Percentiles rank a stretch among this genome's conserved stretches.
These are phyloP conservation scores for Eimeria tenella DNA, from an alignment of 169 alveolate genomes.

Conservation along the genomic window DNA sequence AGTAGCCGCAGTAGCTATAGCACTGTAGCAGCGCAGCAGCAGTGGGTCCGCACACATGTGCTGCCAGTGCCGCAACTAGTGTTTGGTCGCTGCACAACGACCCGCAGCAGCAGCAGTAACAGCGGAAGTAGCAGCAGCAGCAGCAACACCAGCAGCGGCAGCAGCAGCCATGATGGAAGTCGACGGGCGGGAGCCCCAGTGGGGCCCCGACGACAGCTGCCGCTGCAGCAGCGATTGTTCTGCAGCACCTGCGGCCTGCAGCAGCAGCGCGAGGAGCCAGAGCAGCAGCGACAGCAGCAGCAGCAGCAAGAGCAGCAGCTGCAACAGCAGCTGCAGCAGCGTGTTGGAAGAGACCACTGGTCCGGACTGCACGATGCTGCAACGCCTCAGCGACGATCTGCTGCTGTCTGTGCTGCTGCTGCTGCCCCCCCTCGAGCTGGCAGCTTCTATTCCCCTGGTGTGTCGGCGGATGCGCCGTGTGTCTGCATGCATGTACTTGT, in stretches of 20 bases:
- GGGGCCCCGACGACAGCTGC: background rate
- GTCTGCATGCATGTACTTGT: conserved; percentile 4
- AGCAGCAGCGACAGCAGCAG: background rate
- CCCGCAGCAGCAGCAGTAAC: background rate
- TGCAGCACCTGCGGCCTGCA: background rate
- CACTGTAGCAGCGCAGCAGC: conserved; percentile 6
- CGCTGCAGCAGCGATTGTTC: background rate
- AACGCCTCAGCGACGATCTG: conserved; percentile 26
- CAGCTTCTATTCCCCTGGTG: background rate
- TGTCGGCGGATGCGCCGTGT: conserved; percentile 3
- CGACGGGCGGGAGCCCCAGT: conserved; percentile 1
- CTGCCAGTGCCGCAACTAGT: conserved; percentile 3
- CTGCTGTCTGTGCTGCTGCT: conserved; percentile 50
- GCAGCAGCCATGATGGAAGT: background rate
- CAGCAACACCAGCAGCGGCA: background rate
- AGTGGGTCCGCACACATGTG: conserved; percentile 2
- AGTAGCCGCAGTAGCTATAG: background rate
- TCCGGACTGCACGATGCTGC: background rate
- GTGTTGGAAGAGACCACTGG: background rate
- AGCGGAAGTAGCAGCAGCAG: conserved; percentile 46
- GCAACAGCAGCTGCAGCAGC: conserved; percentile 12
- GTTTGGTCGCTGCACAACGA: background rate
- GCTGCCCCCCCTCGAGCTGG: conserved; percentile 54
- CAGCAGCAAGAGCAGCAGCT: background rate
- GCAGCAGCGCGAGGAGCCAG: background rate